A percentile compares a stretch with the other conserved stretches of the same genome.
These are phyloP conservation scores for Rhynchospora pubera DNA, from an alignment of 176 grass and related monocot species.

Conservation along the genomic window DNA sequence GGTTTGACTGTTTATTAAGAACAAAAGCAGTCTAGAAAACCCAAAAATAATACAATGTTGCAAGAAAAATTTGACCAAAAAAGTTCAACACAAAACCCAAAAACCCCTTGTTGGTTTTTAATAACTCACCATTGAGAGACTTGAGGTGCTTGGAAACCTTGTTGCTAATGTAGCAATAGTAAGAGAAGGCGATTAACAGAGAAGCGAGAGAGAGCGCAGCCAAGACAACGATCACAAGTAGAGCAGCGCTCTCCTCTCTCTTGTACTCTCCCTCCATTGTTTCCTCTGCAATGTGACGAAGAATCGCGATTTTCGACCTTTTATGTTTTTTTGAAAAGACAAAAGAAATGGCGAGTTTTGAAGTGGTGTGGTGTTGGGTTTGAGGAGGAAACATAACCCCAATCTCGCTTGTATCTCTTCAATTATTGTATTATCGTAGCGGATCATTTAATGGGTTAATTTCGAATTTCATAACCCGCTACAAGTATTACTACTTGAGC, in stretches of 20 bases:
- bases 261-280: conserved; percentile 43
- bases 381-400: neutral
- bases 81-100: neutral
- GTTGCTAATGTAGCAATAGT: conserved; percentile 98
- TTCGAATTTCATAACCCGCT: neutral
- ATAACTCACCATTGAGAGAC: conserved; percentile 33
- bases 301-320: neutral
- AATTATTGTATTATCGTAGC: neutral
- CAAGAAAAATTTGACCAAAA: conserved; percentile 5
- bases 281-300: neutral
- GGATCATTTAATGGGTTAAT: neutral
- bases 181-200: conserved; percentile 75
- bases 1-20: neutral
- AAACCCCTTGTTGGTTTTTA: neutral
- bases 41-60: conserved; percentile 23
- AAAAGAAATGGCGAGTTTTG: neutral
- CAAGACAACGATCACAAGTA: conserved; percentile 80
- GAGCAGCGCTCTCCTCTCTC: conserved; percentile 62
- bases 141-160: conserved; percentile 85
- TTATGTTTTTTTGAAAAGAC: neutral
- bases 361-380: conserved; percentile 2
- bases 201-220: conserved; percentile 73
- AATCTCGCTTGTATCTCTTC: neutral
- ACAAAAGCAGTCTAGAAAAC: neutral
- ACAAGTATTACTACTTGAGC: neutral